Percentiles rank a stretch among this genome's conserved stretches.
phyloP scores from a whole-genome alignment of 495 filamentous ascomycete genomes.

The Aspergillus egyptiacus region DNA sequence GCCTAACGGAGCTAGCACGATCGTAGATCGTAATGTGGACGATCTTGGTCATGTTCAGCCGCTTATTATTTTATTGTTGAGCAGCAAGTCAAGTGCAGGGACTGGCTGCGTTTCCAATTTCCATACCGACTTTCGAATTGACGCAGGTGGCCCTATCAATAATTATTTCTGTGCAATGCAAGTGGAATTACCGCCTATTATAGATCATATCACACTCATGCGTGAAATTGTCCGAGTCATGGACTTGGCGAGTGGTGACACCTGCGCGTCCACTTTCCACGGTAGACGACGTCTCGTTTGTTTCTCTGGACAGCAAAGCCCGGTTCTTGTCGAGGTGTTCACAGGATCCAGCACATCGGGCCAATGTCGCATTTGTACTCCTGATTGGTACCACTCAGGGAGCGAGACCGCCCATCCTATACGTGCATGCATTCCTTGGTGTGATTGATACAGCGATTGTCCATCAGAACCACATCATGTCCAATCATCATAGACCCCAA shows the following conservation, averaged over 20 bases:
- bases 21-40: slow-evolving; percentile 12
- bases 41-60: slow-evolving; percentile 9
- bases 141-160: not conserved
- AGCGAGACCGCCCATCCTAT: not conserved
- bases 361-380: not conserved
- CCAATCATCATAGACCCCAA: slow-evolving; percentile 11
- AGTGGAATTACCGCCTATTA: slow-evolving; percentile 6
- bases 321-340: not conserved
- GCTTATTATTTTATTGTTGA: no score
- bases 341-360: slow-evolving; percentile 9
- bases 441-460: not conserved
- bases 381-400: slow-evolving; percentile 7
- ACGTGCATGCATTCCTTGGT: not conserved
- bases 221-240: not conserved
- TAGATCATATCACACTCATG: slow-evolving; percentile 4
- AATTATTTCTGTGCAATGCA: not conserved
- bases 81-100: slow-evolving; percentile 6
- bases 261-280: not conserved
- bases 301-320: not conserved
- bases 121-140: not conserved
- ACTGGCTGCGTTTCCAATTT: not conserved
- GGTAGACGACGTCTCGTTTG: not conserved
- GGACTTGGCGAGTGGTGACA: slow-evolving; percentile 1
- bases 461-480: not conserved
- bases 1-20: slow-evolving; percentile 15